Percentiles rank a stretch among this genome's conserved stretches.
These are phyloP conservation scores for Tylopilus plumbeoviolaceoides DNA, from an alignment of 768 basidiomycete species.

Conservation along the genomic window DNA sequence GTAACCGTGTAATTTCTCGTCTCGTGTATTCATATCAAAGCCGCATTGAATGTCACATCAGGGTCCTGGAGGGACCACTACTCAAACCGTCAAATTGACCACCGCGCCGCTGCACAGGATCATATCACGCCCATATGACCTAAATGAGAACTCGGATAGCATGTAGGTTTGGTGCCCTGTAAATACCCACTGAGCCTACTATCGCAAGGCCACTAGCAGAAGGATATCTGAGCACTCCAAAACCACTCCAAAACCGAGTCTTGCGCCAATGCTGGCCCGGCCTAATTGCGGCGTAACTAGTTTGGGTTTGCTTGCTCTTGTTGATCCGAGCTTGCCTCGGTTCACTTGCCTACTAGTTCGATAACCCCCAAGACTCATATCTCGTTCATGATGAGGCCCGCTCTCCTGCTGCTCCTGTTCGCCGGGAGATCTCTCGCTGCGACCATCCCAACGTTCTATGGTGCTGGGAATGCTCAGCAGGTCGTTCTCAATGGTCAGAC, in stretches of 20 bases:
- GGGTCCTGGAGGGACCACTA: too few relatives aligned
- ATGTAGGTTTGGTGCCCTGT: too few relatives aligned
- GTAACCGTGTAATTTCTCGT: conserved; percentile 1
- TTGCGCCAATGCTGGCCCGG: too few relatives aligned
- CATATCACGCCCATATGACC: too few relatives aligned
- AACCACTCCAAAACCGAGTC: too few relatives aligned
- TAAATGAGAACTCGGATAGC: too few relatives aligned
- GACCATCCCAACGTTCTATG: conserved; percentile 8
- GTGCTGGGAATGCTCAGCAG: conserved; percentile 10
- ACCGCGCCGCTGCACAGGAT: too few relatives aligned
- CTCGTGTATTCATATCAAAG: background rate
- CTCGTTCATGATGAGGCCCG: conserved; percentile 7
- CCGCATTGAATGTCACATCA: background rate
- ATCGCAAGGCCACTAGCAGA: too few relatives aligned
- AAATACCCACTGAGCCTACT: too few relatives aligned
- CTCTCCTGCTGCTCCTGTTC: conserved; percentile 17
- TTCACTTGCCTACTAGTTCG: background rate
- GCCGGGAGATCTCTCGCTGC: conserved; percentile 21
- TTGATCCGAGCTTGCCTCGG: background rate
- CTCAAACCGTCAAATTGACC: too few relatives aligned
- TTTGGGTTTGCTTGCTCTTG: conserved; percentile 12
- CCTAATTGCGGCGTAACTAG: too few relatives aligned
- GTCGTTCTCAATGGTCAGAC: conserved; percentile 27
- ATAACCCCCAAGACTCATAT: background rate
- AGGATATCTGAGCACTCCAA: too few relatives aligned